Evolutionary conservation across 2,329 filamentous ascomycete species (phyloP), one percentile per base, ranked within the genome.

Genomic region (Calonectria pteridis): DNA sequence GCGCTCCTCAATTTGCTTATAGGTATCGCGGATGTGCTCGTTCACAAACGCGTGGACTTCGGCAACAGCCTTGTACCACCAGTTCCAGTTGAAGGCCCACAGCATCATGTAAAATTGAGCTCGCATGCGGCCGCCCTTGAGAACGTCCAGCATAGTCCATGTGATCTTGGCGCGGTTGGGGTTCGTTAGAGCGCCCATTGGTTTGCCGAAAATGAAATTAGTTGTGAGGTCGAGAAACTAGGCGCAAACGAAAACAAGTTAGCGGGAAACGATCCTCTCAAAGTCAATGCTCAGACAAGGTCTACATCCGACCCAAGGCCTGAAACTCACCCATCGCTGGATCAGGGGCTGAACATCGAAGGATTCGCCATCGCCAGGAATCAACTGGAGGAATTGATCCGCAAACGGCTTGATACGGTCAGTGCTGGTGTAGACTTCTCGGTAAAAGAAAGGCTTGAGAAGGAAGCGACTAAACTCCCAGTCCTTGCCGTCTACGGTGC

Each of bases 391-490:
- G n/a, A 76, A 50, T 7, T 55, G 66, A 16, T 77, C 74, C 0
- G 72, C 74, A 33, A 77, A 77, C 3, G 75, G 75, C n/a, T 72
- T 69, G 28, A 77, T 62, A 10, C 75, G 69, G 13, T 77, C 77
- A 0, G 73, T 75, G 51, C 74, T 77, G 46, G 73, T 69, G 55
- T 77, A 78, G 4, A 75, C 77, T 31, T 76, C 73, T 7, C 77
- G 74, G 35, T 78, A 74, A 26, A 78, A 78, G 62, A 77, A 78
- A 0, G 76, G 75, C 51, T 78, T 77, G 53, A 78, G 74, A 43
- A 77, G 71, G 18, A 68, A 69, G 7, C 76, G 77, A 26, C 75
- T 77, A 9, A 76, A 76, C 59, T 73, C 69, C 77, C 76, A 78
- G 49, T 77, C 66, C 37, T 77, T 72, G 4, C 77, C 76, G 18